Evolutionary conservation across 192 early-diverging fungal genomes (phyloP).

Genomic region (Backusella mclennaniae): DNA sequence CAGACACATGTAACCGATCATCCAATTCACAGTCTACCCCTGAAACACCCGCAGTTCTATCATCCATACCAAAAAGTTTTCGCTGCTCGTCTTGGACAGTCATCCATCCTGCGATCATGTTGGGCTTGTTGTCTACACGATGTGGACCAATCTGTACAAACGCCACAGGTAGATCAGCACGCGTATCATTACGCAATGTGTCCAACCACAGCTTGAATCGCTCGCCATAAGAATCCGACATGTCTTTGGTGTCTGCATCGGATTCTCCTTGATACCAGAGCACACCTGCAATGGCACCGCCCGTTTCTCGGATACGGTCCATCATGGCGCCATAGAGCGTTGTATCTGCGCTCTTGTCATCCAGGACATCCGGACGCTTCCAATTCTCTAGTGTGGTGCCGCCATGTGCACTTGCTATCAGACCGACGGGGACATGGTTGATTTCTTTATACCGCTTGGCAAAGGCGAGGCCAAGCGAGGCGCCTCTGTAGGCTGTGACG

Average conservation of each 20-base stretch:
- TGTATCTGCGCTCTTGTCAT: not conserved
- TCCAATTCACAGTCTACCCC: slow-evolving; percentile 25
- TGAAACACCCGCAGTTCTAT: slow-evolving; percentile 14
- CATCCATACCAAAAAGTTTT: not conserved
- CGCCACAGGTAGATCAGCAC: slow-evolving; percentile 12
- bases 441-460: not conserved
- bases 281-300: slow-evolving; percentile 21
- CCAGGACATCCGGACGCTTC: not conserved
- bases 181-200: not conserved
- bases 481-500: slow-evolving; percentile 13
- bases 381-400: slow-evolving; percentile 25
- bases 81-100: slow-evolving; percentile 18
- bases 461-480: slow-evolving; percentile 25
- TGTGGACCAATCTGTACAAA: slow-evolving; percentile 24
- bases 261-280: slow-evolving; percentile 41
- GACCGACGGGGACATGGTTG: slow-evolving; percentile 27
- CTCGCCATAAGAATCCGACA: not conserved
- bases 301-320: not conserved
- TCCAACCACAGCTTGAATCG: slow-evolving; percentile 7
- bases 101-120: slow-evolving; percentile 14
- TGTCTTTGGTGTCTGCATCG: slow-evolving; percentile 6
- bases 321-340: slow-evolving; percentile 34
- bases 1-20: slow-evolving; percentile 28
- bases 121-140: not conserved
- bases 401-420: slow-evolving; percentile 38